Percentiles rank a stretch among this genome's conserved stretches.
phyloP scores from a whole-genome alignment of 1,284 basidiomycete genomes.

The Ganoderma sinense region DNA sequence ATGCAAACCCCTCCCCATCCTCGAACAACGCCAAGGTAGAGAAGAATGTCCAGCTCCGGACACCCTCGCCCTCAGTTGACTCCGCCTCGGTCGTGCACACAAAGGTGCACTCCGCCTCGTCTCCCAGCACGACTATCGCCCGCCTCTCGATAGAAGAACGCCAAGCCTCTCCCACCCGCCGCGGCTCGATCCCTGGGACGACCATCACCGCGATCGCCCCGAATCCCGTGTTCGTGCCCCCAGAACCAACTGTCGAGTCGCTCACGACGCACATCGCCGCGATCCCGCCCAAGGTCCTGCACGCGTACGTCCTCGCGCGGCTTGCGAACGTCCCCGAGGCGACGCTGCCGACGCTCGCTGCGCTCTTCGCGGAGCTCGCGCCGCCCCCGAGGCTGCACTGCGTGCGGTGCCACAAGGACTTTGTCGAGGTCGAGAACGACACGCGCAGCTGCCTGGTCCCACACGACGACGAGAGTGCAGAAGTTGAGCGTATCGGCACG shows the following conservation, averaged over 20 bases:
- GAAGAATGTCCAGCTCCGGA: constrained; percentile 50
- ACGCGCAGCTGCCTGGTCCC: constrained; percentile 52
- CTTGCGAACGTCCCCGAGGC: constrained; percentile 43
- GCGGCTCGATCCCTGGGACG: constrained; percentile 22
- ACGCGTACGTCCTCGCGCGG: constrained; percentile 64
- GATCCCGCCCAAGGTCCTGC: constrained; percentile 72
- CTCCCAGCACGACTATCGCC: constrained; percentile 33
- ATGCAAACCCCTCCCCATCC: constrained; percentile 22
- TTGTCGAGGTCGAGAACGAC: constrained; percentile 46
- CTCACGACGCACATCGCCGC: constrained; percentile 60
- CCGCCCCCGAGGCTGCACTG: constrained; percentile 77
- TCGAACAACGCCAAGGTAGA: constrained; percentile 28
- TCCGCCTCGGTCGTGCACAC: constrained; percentile 40
- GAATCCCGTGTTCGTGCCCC: constrained; percentile 25
- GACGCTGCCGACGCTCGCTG: constrained; percentile 50
- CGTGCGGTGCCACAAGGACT: constrained; percentile 71
- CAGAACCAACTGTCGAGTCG: constrained; percentile 45
- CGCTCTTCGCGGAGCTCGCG: constrained; percentile 64
- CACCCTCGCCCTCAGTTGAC: constrained; percentile 58
- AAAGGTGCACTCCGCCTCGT: constrained; percentile 34
- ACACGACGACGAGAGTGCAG: constrained; percentile 62
- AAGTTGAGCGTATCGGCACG: constrained; percentile 53
- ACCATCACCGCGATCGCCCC: constrained; percentile 23
- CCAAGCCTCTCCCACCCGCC: constrained; percentile 30
- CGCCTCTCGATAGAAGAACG: constrained; percentile 36